A percentile compares a stretch with the other conserved stretches of the same genome.
Evolutionary conservation across 1,284 basidiomycete genomes (phyloP).

Genomic region (Ceratorhiza oryzae-sativae): DNA sequence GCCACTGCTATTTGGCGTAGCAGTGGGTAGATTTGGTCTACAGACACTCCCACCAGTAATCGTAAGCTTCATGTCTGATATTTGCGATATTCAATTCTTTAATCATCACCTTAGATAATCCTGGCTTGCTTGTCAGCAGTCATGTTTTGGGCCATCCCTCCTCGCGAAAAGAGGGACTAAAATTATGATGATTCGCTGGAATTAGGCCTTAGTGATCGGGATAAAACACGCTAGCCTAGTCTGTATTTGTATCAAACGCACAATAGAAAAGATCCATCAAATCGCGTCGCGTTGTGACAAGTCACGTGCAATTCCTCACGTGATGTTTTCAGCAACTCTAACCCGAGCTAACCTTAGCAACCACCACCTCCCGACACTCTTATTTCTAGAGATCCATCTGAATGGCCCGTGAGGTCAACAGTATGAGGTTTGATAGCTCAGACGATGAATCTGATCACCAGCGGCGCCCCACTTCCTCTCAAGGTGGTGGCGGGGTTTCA

Average conservation of each 20-base stretch:
- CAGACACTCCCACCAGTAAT: conserved; percentile 12
- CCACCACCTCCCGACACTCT: not conserved
- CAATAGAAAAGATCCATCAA: no score
- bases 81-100: not conserved
- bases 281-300: no score
- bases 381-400: not conserved
- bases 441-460: not conserved
- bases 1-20: conserved; percentile 18
- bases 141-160: conserved; percentile 18
- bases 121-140: conserved; percentile 5
- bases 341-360: conserved; percentile 1
- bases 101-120: not conserved
- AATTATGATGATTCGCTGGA: not conserved
- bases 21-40: conserved; percentile 12
- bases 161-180: conserved; percentile 10
- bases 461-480: not conserved
- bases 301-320: no score
- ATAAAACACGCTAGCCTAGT: no score
- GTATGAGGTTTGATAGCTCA: not conserved
- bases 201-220: no score
- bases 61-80: not conserved
- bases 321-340: not conserved
- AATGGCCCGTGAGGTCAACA: not conserved
- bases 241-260: no score
- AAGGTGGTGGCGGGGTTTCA: not conserved